These are phyloP conservation scores for Adansonia rubrostipa DNA, from an alignment of 441 rosid genomes.

Conservation along the genomic window DNA sequence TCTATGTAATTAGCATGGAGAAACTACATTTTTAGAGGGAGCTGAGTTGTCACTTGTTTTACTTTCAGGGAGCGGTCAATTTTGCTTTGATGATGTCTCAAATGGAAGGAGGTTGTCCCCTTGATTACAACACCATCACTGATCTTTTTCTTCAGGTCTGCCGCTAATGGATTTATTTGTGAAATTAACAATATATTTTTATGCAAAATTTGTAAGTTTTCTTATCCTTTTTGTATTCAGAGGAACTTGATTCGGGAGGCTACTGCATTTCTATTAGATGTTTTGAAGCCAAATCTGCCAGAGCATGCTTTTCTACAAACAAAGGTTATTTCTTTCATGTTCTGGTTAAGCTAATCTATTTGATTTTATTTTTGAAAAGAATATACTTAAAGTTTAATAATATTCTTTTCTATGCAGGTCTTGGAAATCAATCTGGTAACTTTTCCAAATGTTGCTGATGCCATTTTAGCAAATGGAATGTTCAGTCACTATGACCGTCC, in stretches of 20 bases:
- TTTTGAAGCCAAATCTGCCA: conserved; percentile 94
- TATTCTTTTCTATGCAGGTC: conserved; percentile 55
- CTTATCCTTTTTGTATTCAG: conserved; percentile 42
- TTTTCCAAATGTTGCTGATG: conserved; percentile 98
- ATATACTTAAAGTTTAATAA: conserved; percentile 26
- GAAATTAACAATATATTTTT: conserved; percentile 10
- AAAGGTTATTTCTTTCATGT: conserved; percentile 57
- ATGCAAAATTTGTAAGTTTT: conserved; percentile 11
- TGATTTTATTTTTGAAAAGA: not conserved
- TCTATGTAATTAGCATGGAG: not conserved
- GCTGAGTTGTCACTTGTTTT: conserved; percentile 15
- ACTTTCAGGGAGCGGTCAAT: conserved; percentile 92
- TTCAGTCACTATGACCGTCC: conserved; percentile 97
- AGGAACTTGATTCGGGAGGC: conserved; percentile 99
- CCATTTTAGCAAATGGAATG: conserved; percentile 99
- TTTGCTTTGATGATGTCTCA: conserved; percentile 99
- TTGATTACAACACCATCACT: conserved; percentile 97
- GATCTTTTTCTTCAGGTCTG: conserved; percentile 99
- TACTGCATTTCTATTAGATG: conserved; percentile 98
- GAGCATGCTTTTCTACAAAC: conserved; percentile 96
- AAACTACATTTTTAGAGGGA: conserved; percentile 9
- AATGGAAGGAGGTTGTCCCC: conserved; percentile 99
- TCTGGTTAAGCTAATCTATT: conserved; percentile 13
- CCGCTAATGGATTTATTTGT: conserved; percentile 1
- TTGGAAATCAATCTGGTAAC: conserved; percentile 98